A percentile compares a stretch with the other conserved stretches of the same genome.
Conservation (phyloP, 2,329 filamentous ascomycete genomes). For the Pseudogymnoascus sp. region DNA sequence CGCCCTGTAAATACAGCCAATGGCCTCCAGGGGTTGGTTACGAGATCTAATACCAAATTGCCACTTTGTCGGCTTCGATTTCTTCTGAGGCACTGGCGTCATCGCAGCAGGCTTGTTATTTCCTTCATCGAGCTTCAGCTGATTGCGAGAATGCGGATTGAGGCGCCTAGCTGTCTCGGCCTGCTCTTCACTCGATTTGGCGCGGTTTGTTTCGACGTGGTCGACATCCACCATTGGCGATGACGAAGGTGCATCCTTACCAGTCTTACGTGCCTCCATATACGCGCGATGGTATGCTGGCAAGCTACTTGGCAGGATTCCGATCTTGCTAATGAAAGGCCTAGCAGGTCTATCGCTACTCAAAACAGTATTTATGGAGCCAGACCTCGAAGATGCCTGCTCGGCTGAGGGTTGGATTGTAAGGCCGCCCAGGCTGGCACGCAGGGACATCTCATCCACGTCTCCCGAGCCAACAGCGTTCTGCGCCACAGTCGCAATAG, state of each 20-base stretch:
- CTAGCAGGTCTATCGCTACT: conserved; percentile 24
- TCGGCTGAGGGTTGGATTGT: background rate
- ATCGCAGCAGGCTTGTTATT: conserved; percentile 51
- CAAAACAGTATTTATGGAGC: conserved; percentile 22
- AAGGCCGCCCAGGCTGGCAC: background rate
- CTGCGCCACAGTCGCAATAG: background rate
- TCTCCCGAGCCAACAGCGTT: background rate
- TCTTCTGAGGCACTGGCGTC: conserved; percentile 59
- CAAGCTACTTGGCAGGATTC: conserved; percentile 82
- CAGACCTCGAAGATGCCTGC: background rate
- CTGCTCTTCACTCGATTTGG: conserved; percentile 61
- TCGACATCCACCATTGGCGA: conserved; percentile 40
- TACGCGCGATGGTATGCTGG: conserved; percentile 86
- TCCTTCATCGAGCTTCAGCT: conserved; percentile 58
- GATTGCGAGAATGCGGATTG: conserved; percentile 73
- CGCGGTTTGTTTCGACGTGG: conserved; percentile 26
- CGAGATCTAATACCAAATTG: conserved; percentile 95
- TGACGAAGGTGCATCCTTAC: conserved; percentile 37
- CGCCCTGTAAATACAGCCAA: conserved; percentile 91
- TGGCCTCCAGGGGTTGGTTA: conserved; percentile 88
- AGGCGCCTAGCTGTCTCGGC: conserved; percentile 72
- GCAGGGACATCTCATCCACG: background rate
- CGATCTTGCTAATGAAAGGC: conserved; percentile 64
- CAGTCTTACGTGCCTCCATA: conserved; percentile 62
- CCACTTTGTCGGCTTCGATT: conserved; percentile 79